Conservation (phyloP, 768 basidiomycete species). For the Mycena belliarum region DNA sequence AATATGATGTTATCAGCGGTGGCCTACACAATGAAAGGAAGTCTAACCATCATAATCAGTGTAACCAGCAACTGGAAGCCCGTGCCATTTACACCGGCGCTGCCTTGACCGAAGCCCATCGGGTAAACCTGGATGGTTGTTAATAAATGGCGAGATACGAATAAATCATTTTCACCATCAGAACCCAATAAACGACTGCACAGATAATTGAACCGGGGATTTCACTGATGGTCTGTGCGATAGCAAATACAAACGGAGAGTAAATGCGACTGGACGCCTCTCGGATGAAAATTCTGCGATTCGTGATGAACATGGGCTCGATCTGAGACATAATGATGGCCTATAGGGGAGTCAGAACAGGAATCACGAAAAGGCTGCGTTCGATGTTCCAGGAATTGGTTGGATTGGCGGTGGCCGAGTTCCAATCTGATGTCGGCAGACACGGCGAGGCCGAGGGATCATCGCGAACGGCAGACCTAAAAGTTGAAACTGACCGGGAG, state of each 20-base stretch:
- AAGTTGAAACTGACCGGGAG: background rate
- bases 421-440: no score
- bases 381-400: no score
- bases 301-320: constrained; percentile 81
- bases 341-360: constrained; percentile 41
- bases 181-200: constrained; percentile 1
- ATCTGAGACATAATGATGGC: constrained; percentile 80
- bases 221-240: constrained; percentile 80
- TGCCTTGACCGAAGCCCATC: constrained; percentile 66
- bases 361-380: no score
- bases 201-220: constrained; percentile 44
- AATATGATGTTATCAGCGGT: no score
- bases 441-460: no score
- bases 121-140: constrained; percentile 51
- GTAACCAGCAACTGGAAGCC: constrained; percentile 73
- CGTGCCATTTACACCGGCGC: constrained; percentile 42
- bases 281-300: constrained; percentile 51
- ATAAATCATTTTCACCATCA: background rate
- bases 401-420: no score
- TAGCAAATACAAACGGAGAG: constrained; percentile 81
- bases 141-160: background rate
- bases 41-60: constrained; percentile 71
- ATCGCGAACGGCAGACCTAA: no score
- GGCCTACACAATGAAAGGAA: no score
- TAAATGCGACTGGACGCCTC: constrained; percentile 87